These are phyloP conservation scores for Myxozyma kluyveri DNA, from an alignment of 805 yeast species.

Conservation along the genomic window DNA sequence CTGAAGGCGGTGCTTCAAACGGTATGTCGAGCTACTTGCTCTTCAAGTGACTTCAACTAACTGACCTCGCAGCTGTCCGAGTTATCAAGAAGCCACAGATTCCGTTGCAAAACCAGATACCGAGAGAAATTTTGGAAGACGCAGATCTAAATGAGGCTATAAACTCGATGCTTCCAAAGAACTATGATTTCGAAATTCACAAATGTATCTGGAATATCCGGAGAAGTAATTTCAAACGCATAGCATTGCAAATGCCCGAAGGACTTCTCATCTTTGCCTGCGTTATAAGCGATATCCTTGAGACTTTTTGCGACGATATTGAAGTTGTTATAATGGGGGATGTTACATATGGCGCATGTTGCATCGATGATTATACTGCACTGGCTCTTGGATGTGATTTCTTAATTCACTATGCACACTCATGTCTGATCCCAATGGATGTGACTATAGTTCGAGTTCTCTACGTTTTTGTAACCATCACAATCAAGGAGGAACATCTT, in stretches of 20 bases:
- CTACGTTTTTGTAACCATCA: conserved; percentile 93
- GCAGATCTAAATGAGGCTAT: conserved; percentile 81
- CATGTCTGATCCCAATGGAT: conserved; percentile 94
- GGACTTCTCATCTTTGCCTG: conserved; percentile 86
- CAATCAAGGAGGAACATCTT: conserved; percentile 79
- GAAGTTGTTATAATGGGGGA: conserved; percentile 97
- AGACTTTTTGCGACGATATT: conserved; percentile 85
- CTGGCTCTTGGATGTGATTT: conserved; percentile 89
- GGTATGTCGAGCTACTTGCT: neutral
- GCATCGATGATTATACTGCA: conserved; percentile 96
- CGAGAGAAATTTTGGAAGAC: conserved; percentile 77
- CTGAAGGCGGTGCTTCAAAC: neutral
- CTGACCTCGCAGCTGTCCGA: neutral
- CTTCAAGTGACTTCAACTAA: neutral
- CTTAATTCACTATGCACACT: conserved; percentile 94
- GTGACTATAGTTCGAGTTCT: conserved; percentile 84
- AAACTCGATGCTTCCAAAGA: conserved; percentile 67
- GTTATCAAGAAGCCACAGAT: conserved; percentile 7
- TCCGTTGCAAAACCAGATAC: conserved; percentile 72
- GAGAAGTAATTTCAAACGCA: conserved; percentile 70
- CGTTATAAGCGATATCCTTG: conserved; percentile 85
- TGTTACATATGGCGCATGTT: conserved; percentile 97
- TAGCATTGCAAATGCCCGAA: conserved; percentile 97
- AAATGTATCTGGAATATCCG: conserved; percentile 92
- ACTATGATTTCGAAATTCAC: conserved; percentile 93